Conservation (phyloP, 2,329 filamentous ascomycete species). For the Keithomyces neogunnii region DNA sequence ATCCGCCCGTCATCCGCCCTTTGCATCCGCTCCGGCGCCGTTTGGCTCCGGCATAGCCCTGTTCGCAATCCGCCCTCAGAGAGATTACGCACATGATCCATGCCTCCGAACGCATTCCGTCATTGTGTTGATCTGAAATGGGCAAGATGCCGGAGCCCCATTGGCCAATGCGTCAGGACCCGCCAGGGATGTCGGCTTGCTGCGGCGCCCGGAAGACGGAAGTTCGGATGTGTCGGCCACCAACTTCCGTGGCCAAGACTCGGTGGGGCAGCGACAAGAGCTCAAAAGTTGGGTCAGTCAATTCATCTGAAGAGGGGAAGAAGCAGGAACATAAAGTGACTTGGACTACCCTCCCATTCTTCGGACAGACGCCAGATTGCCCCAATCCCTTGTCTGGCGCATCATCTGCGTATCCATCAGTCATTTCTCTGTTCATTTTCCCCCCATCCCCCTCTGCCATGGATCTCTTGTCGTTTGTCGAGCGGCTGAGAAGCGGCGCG, state of each 20-base stretch:
- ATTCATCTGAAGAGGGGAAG: background rate
- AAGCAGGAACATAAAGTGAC: constrained; percentile 7
- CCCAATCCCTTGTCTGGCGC: background rate
- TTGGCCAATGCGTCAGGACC: background rate
- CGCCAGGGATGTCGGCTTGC: constrained; percentile 2
- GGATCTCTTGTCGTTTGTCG: constrained; percentile 30
- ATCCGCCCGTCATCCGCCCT: background rate
- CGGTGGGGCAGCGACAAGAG: background rate
- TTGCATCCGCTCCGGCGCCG: background rate
- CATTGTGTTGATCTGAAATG: constrained; percentile 1
- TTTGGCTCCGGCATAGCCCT: no score
- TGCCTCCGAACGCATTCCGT: constrained; percentile 1
- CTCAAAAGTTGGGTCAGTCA: background rate
- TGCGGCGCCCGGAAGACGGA: constrained; percentile 16
- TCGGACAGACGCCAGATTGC: background rate
- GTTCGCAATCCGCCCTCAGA: no score
- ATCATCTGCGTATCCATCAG: background rate
- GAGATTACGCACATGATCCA: no score
- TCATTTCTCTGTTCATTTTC: background rate
- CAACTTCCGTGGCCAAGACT: background rate
- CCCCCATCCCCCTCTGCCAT: constrained; percentile 14
- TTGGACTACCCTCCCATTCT: constrained; percentile 1
- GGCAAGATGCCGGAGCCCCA: background rate
- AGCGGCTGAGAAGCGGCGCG: constrained; percentile 31
- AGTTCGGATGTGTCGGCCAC: constrained; percentile 16